Base-by-base conservation (phyloP, 495 filamentous ascomycete species). In the Glonium stellatum region DNA sequence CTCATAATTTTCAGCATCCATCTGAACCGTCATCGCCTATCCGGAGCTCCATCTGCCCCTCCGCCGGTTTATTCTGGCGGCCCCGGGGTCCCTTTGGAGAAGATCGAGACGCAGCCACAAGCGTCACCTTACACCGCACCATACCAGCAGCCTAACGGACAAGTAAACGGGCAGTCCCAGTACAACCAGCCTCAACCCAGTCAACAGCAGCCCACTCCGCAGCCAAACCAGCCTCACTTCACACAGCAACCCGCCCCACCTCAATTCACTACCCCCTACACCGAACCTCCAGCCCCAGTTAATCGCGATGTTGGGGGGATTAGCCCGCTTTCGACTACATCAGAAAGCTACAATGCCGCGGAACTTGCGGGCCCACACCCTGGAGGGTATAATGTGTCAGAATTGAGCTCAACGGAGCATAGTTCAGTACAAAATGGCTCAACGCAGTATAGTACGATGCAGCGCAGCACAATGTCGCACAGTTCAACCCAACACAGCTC, bases 1-100 rank as follows among this genome's bases (percentile, higher is more conserved):
- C n/a, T 35, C 2, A 39, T 66, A 50, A 51, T 66, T 44, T 18
- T 62, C 21, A 37, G 46, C 50, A 44, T 66, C 5, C 37, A 59
- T 36, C 39, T 62, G 12, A 58, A 59, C 49, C 58, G 59, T 47
- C 54, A 62, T 27, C 58, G 58, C 22, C 15, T 34, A 39, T 35
- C 37, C 36, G 23, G 10, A 8, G 42, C 50, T 21, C 31, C 57
- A n/a, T 15, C 51, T 21, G 31, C 27, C 13, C 19, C 23, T 10
- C 50, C 22, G 9, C 50, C 49, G 4, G 41, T 34, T 34, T 59
- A 49, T 27, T 27, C 10, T 46, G n/a, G 35, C n/a, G 48, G 50
- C n/a, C 36, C 23, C 10, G 61, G 21, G 1, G 61, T 55, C 4
- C 55, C 55, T n/a, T 37, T 58, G 50, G 61, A 64, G 58, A 60